A percentile compares a stretch with the other conserved stretches of the same genome.
These are phyloP conservation scores for Fraxinus sp. DNA, from an alignment of 305 asterid genomes.

Conservation along the genomic window DNA sequence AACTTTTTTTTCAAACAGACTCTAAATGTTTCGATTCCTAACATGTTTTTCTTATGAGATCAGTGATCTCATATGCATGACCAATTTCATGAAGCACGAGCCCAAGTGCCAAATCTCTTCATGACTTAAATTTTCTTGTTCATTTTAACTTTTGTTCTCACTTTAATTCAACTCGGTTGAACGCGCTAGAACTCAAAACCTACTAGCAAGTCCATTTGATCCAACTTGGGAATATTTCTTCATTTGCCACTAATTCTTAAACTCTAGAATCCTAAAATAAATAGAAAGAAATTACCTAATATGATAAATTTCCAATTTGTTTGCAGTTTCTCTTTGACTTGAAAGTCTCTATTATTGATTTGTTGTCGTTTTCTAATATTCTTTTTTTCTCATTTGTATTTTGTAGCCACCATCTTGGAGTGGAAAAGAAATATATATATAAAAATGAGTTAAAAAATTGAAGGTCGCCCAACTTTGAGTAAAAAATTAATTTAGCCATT, in stretches of 20 bases:
- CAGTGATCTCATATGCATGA: no score
- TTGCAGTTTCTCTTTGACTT: neutral
- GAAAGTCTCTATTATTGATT: neutral
- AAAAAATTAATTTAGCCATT: neutral
- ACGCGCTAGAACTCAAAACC: neutral
- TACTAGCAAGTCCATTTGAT: neutral
- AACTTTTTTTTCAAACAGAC: neutral
- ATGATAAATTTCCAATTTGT: neutral
- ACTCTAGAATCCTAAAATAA: neutral
- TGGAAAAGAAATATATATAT: neutral
- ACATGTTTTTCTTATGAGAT: neutral
- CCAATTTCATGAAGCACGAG: no score
- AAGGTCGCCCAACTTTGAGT: neutral
- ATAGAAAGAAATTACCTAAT: neutral
- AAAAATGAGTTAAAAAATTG: neutral
- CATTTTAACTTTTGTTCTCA: neutral
- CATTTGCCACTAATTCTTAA: neutral
- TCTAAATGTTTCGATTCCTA: no score
- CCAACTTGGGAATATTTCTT: neutral
- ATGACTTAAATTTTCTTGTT: no score
- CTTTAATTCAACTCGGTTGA: neutral
- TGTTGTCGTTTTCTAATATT: neutral
- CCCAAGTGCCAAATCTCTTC: neutral
- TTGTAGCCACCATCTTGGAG: constrained; percentile 5
- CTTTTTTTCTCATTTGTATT: neutral